A percentile compares a stretch with the other conserved stretches of the same genome.
These are phyloP conservation scores for Russula vinacea DNA, from an alignment of 768 basidiomycete species.

Conservation along the genomic window DNA sequence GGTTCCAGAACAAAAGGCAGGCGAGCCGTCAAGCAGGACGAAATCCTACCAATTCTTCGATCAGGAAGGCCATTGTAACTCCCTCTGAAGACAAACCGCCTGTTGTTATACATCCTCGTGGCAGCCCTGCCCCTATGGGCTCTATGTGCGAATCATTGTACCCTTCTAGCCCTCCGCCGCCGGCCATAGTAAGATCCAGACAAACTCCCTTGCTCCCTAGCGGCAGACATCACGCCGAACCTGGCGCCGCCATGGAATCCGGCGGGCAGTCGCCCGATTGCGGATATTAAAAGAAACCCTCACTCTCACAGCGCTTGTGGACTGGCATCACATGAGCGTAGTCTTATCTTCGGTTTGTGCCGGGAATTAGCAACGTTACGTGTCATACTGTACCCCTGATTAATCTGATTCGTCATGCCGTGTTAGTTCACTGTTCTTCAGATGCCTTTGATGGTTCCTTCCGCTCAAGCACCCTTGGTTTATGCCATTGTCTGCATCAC, in stretches of 20 bases:
- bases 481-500: constrained; percentile 7
- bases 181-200: constrained; percentile 9
- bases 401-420: constrained; percentile 23
- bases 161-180: constrained; percentile 26
- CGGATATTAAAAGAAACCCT: constrained; percentile 29
- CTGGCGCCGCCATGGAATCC: constrained; percentile 14
- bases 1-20: constrained; percentile 30
- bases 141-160: constrained; percentile 15
- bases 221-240: constrained; percentile 4
- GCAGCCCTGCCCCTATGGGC: constrained; percentile 15
- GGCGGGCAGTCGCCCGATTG: background rate
- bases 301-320: background rate
- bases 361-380: constrained; percentile 11
- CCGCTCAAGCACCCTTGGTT: constrained; percentile 9
- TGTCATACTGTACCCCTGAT: no score
- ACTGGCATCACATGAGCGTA: constrained; percentile 12
- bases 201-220: constrained; percentile 25
- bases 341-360: constrained; percentile 13
- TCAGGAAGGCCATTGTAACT: background rate
- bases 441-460: constrained; percentile 13
- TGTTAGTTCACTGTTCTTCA: constrained; percentile 8
- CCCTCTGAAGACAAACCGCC: constrained; percentile 8
- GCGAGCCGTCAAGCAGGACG: constrained; percentile 25
- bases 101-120: background rate
- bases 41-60: background rate